Base-by-base conservation (phyloP, 148 eudicot genomes). In the Agrostemma githago region DNA sequence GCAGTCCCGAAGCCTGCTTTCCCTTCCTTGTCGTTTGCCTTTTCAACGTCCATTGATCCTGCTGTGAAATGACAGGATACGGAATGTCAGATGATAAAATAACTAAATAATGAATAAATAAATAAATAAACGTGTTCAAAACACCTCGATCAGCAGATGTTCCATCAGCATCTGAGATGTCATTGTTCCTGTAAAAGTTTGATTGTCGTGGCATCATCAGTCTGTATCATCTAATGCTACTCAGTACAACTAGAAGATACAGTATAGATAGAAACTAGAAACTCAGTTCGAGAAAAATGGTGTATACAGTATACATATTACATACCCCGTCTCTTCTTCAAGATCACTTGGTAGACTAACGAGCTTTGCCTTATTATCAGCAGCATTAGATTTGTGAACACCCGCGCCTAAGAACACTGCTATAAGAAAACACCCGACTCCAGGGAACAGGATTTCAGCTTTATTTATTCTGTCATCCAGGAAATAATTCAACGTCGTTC, bases 401-500 rank as follows among this genome's bases (percentile, higher is more conserved):
- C 81, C 80, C 19, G 94, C 85, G 38, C 90, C 98, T n/a, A 90
- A 77, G 68, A 86, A 84, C 62, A 86, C 98, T 20, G 96, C 98
- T 69, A 89, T 68, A 82, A 93, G 72, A 78, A 93, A 93, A 76
- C 96, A 93, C 8, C 81, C 94, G 65, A 89, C 98, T 16, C 96
- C 98, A 63, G 98, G 77, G 81, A 93, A 93, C 62, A 93, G 89
- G 78, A 93, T 84, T 82, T 82, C 88, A 19, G 98, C 98, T 54
- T 82, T 90, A 79, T 93, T 93, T 65, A 93, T 93, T 80, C 80
- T 90, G 73, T 77, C 83, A 74, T 93, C 98, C 62, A 93, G 83
- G 74, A 90, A 93, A 79, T 93, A 93, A 80, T 93, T 93, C 71
- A 88, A n/a, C 39, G 90, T 88, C 14, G 94, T 93, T 67, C 98